A percentile compares a stretch with the other conserved stretches of the same genome.
Conservation (phyloP, 495 filamentous ascomycete genomes). For the Penicillium salamii region DNA sequence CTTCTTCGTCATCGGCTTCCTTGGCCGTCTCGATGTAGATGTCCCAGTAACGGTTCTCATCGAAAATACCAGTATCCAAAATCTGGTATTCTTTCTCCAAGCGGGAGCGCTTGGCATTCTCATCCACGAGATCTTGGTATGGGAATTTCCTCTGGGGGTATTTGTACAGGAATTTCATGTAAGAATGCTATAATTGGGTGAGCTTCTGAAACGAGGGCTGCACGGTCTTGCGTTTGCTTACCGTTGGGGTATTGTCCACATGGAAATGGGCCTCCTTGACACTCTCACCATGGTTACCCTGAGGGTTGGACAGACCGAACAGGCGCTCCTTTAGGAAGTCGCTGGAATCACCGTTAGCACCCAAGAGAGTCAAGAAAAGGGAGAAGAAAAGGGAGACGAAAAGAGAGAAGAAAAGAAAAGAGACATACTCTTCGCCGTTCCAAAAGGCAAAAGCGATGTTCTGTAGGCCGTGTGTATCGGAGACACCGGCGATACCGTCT, state of each 20-base stretch:
- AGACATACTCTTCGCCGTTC: slow-evolving; percentile 88
- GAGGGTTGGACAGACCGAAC: slow-evolving; percentile 91
- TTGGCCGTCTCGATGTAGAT: slow-evolving; percentile 97
- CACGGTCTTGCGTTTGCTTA: slow-evolving; percentile 18
- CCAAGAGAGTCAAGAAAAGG: no score
- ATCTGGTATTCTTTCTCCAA: slow-evolving; percentile 86
- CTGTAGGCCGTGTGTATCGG: slow-evolving; percentile 82
- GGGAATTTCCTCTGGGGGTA: slow-evolving; percentile 91
- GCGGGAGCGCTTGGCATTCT: slow-evolving; percentile 74
- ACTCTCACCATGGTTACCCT: slow-evolving; percentile 95
- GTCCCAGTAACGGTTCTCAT: slow-evolving; percentile 94
- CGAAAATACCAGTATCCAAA: slow-evolving; percentile 84
- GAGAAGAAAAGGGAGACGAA: not conserved
- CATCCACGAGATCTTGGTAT: slow-evolving; percentile 79
- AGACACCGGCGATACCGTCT: slow-evolving; percentile 95
- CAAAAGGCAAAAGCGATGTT: slow-evolving; percentile 96
- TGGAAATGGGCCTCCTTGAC: slow-evolving; percentile 97
- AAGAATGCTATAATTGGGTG: slow-evolving; percentile 68
- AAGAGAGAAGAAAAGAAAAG: not conserved
- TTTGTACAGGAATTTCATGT: slow-evolving; percentile 99
- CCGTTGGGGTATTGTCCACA: slow-evolving; percentile 82
- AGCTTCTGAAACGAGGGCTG: not conserved
- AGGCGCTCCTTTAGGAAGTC: slow-evolving; percentile 91
- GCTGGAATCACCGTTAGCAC: no score
- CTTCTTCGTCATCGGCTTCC: slow-evolving; percentile 82